Conservation (phyloP, 441 rosid species). For the Viola pubescens region DNA sequence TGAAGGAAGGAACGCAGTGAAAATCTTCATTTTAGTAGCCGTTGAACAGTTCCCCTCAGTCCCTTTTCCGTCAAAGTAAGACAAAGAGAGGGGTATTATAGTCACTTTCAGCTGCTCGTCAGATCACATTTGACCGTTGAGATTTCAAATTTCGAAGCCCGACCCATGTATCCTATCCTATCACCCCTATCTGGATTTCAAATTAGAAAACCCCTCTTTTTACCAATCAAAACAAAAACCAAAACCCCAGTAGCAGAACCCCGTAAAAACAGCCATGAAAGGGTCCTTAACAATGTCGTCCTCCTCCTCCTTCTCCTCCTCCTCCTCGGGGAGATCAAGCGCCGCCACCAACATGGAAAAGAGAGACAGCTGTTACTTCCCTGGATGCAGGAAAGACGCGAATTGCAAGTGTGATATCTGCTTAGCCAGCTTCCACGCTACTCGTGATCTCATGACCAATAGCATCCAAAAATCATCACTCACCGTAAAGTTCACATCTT, state of each 20-base stretch:
- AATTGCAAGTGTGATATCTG: constrained; percentile 77
- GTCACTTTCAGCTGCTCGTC: neutral
- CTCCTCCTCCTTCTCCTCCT: neutral
- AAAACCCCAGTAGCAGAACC: neutral
- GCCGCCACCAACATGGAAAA: constrained; percentile 32
- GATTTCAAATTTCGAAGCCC: constrained; percentile 34
- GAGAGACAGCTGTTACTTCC: constrained; percentile 74
- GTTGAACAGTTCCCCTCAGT: too few species aligned
- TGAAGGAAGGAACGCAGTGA: neutral
- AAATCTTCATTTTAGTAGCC: neutral
- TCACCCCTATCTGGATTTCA: neutral
- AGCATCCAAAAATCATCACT: constrained; percentile 62
- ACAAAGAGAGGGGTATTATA: neutral
- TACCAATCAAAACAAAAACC: neutral
- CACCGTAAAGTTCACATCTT: constrained; percentile 43
- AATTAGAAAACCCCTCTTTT: too few species aligned
- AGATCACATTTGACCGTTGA: constrained; percentile 33
- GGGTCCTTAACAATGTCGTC: constrained; percentile 2
- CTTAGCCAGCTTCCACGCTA: constrained; percentile 76
- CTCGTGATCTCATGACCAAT: constrained; percentile 71
- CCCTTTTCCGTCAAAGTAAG: neutral
- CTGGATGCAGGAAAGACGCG: constrained; percentile 80
- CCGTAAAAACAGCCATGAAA: constrained; percentile 26
- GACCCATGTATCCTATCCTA: neutral
- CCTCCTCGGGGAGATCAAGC: constrained; percentile 45